phyloP scores from a whole-genome alignment of 805 yeast species.

The Candida nemodendra region DNA sequence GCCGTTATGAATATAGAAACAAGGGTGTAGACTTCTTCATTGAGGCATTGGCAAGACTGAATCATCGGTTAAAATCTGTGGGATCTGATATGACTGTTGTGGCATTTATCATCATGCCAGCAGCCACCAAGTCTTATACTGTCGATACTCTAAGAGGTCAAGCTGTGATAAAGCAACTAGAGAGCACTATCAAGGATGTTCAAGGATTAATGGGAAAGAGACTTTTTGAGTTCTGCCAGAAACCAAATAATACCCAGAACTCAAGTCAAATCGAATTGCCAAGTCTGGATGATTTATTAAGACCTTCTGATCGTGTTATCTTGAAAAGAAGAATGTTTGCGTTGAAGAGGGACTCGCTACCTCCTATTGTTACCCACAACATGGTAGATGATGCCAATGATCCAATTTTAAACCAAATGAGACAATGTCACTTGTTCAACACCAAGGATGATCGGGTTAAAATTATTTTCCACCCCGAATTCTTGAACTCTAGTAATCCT shows the following conservation, averaged over 20 bases:
- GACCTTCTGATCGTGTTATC: constrained; percentile 82
- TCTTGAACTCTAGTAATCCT: constrained; percentile 91
- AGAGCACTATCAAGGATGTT: constrained; percentile 83
- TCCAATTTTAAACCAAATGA: constrained; percentile 87
- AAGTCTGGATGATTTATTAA: constrained; percentile 76
- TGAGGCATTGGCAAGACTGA: constrained; percentile 88
- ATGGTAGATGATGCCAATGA: constrained; percentile 91
- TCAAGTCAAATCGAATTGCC: constrained; percentile 52
- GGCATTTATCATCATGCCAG: constrained; percentile 98
- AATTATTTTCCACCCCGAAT: constrained; percentile 96
- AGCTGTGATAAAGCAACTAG: constrained; percentile 90
- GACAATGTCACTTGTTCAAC: constrained; percentile 89
- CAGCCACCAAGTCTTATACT: constrained; percentile 88
- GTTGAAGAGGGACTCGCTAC: constrained; percentile 81
- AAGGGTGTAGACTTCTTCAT: constrained; percentile 96
- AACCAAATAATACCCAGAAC: constrained; percentile 42
- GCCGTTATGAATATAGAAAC: constrained; percentile 94
- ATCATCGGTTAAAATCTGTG: constrained; percentile 76
- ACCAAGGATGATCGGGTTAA: constrained; percentile 88
- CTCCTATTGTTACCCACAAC: constrained; percentile 96
- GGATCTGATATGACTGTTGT: constrained; percentile 91
- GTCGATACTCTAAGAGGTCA: constrained; percentile 95
- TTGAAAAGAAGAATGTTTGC: constrained; percentile 93
- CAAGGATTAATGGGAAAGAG: constrained; percentile 84
- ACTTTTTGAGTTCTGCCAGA: constrained; percentile 79